Base-by-base conservation (phyloP, 228 moss, liverwort and hornwort species). In the Sphagnum fallax region DNA sequence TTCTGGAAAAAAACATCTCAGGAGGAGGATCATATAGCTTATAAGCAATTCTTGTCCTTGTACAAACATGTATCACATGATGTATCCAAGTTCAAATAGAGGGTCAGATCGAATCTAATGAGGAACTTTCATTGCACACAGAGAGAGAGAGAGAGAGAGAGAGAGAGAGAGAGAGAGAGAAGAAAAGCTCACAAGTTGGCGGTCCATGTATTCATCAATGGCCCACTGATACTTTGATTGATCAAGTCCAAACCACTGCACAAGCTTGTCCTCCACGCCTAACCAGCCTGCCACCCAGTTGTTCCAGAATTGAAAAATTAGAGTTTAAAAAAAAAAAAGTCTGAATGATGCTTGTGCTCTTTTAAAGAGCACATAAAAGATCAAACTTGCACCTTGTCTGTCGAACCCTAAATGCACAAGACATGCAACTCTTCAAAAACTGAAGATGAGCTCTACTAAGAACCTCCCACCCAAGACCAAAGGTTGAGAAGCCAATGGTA, bases 141-240 rank as follows among this genome's bases (percentile, higher is more conserved):
- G 1, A 62, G 4, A 62, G 61, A 16, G 6, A 61, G 6, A 61
- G 61, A 13, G 10, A 47, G 14, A 50, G 49, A 49, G 48, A 8
- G 47, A 50, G 49, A 49, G 48, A 8, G 47, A 16, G 5, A 52
- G 52, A n/a, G 10, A 52, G 10, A 76, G n/a, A 15, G 2, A 8
- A 55, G 55, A 12, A 55, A 8, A 55, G 11, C 81, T 70, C 78
- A 89, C 91, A 83, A 90, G 49, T 69, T 92, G 88, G 16, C 82
- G 90, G 67, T 92, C 86, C 86, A 82, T 71, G 67, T 80, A 77
- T 76, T 91, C 91, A 68, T 95, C 94, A 18, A 95, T 68, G 5
- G 94, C 94, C 94, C 94, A 92, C 66, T 90, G 92, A 66, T 91
- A 95, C 72, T 95, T 95, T 6, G 92, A 92, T 70, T 87, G 80